Base-by-base conservation (phyloP, 2,329 filamentous ascomycete genomes). In the Colletotrichum trifolii region DNA sequence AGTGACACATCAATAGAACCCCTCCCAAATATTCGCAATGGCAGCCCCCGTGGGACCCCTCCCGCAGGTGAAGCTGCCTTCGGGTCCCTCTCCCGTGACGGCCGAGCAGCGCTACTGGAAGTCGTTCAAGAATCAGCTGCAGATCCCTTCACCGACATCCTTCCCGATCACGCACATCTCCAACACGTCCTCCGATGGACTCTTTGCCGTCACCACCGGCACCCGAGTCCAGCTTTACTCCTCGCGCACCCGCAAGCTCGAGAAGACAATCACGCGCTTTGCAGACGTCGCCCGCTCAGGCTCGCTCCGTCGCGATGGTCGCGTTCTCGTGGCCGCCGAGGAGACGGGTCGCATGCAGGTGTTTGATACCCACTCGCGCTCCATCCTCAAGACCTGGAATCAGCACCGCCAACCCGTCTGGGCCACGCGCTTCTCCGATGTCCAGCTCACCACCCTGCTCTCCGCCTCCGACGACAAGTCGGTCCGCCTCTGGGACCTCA, bases 91-190 rank as follows among this genome's bases (percentile, higher is more conserved):
- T 45, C 91, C 93, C 58, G 81, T 95, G 52, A 97, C 95, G 6
- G 90, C 94, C 38, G 96, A 99, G 82, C 94, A 98, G 81, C 87
- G 90, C 70, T 98, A 98, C 84, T 99, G 96, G 96, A 91, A 91
- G 75, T 91, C 91, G 11, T 99, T 99, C 83, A 94, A 93, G 80
- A 96, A 94, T 71, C 92, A 94, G 70, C 88, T 97, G 63, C 89
- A 95, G 67, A 89, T 98, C 67, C 92, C 96, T 49, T 97, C 95
- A 68, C 94, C 94, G 69, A 93, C 96, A 69, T 92, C 93, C 75
- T 94, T 92, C 76, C 91, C 93, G 49, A 88, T 99, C 73, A 97
- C 94, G 39, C 90, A 96, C 77, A 97, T 99, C 76, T 94, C 92
- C 54, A 76, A 91, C 85, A 67, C 74, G 79, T 34, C 78, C 79